Evolutionary conservation across 352 stramenopile genomes (phyloP).

Genomic region (Pythium biforme): DNA sequence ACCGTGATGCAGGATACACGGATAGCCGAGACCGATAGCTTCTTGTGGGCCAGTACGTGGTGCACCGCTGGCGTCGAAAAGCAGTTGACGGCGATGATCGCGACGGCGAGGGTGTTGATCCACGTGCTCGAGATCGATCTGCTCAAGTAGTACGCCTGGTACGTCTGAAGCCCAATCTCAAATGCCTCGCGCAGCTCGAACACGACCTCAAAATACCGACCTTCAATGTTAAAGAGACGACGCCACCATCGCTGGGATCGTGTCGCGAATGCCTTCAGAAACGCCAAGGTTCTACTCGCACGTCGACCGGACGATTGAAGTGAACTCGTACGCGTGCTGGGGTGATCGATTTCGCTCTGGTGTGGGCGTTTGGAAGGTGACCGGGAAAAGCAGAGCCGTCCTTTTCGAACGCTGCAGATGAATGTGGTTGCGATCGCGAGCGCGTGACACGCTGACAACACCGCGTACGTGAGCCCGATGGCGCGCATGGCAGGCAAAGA

Average conservation of each 20-base stretch:
- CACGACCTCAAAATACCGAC: conserved; percentile 10
- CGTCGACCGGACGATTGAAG: too few relatives aligned
- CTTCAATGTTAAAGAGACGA: conserved; percentile 1
- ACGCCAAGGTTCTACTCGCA: background rate
- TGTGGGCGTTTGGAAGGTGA: background rate
- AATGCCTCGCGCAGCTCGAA: conserved; percentile 18
- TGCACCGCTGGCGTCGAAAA: conserved; percentile 15
- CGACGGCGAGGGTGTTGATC: conserved; percentile 20
- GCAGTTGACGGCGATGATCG: conserved; percentile 13
- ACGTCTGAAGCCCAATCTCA: conserved; percentile 22
- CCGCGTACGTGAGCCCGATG: background rate
- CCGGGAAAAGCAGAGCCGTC: background rate
- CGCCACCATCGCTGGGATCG: background rate
- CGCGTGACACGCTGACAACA: background rate
- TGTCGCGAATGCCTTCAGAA: background rate
- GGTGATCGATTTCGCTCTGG: too few relatives aligned
- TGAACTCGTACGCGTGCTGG: too few relatives aligned
- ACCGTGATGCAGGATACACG: background rate
- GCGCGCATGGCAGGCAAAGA: background rate
- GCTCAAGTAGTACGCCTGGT: conserved; percentile 24
- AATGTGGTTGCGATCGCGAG: background rate
- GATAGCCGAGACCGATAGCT: background rate
- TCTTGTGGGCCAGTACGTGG: background rate
- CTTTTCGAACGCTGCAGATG: background rate
- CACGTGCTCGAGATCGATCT: background rate